Base-by-base conservation (phyloP, 495 filamentous ascomycete genomes). In the Lichina pygmaea region DNA sequence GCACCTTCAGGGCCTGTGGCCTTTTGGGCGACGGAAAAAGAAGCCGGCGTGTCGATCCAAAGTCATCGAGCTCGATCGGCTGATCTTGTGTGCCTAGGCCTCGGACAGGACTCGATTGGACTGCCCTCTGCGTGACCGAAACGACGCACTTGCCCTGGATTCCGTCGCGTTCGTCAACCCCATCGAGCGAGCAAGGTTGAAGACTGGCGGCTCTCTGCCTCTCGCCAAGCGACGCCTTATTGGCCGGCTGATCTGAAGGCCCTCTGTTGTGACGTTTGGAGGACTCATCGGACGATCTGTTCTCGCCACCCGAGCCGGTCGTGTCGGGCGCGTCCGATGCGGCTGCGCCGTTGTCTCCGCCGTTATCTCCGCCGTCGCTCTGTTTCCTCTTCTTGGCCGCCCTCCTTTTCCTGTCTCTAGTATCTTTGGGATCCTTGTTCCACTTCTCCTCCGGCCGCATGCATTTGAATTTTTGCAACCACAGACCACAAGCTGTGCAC, bases 361-460 rank as follows among this genome's bases (percentile, higher is more conserved):
- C 34, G 8, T 38, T 38, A n/a, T 38, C 34, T 38, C 34, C 8
- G 5, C 13, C 13, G 11, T 39, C 42, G 10, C 16, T 43, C 10
- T 65, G 57, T 48, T 68, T 69, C 44, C 57, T 60, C 49, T 64
- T 66, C 13, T 11, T 32, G 6, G 44, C 24, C 42, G 15, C 24
- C 42, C 38, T 53, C 51, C 38, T 55, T 52, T 49, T 49, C 51
- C 54, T 41, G 47, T 63, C 51, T 55, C 60, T 45, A 50, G 50
- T 48, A 53, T 54, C 16, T 52, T 56, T 32, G 52, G 49, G 45
- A 31, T 75, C 66, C 45, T 78, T 78, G 48, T 76, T 75, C 86
- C 86, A 97, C 48, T 75, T 72, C 41, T 82, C 72, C 43, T 73
- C 65, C 2, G 89, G 89, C 7, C 89, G 71, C 67, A 92, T 92